phyloP scores from a whole-genome alignment of 257 asterid species.

The Anisodus acutangulus region DNA sequence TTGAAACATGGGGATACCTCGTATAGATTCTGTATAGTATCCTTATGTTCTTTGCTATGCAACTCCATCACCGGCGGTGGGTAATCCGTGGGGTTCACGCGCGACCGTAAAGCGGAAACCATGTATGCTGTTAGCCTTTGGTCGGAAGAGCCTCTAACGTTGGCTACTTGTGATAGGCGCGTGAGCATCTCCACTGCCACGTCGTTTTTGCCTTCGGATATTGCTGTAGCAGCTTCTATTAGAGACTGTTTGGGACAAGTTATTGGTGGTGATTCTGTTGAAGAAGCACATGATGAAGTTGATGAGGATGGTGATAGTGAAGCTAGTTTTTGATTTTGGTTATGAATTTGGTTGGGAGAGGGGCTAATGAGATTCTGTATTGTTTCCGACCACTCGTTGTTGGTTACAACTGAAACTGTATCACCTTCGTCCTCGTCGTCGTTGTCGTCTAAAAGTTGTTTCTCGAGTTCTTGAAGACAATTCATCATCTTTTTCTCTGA shows the following conservation, averaged over 20 bases:
- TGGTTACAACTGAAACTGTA: constrained; percentile 55
- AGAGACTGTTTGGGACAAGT: constrained; percentile 59
- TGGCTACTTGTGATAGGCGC: constrained; percentile 71
- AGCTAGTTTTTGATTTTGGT: constrained; percentile 39
- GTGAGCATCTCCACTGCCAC: constrained; percentile 68
- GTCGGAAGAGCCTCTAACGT: constrained; percentile 58
- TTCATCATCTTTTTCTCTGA: constrained; percentile 62
- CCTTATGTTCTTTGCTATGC: constrained; percentile 47
- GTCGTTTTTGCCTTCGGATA: constrained; percentile 64
- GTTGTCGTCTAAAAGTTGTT: constrained; percentile 69
- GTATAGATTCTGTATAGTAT: constrained; percentile 56
- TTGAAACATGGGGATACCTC: constrained; percentile 78
- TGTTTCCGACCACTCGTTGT: constrained; percentile 80
- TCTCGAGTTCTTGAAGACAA: constrained; percentile 71
- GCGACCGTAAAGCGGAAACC: constrained; percentile 52
- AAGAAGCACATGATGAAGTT: constrained; percentile 71
- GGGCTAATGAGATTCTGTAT: constrained; percentile 59
- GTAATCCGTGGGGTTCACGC: constrained; percentile 52
- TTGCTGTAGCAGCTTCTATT: constrained; percentile 60
- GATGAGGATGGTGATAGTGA: constrained; percentile 77
- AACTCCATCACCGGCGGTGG: constrained; percentile 50
- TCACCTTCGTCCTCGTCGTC: constrained; percentile 49
- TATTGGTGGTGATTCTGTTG: constrained; percentile 62
- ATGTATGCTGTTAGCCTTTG: constrained; percentile 61
- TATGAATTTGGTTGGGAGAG: constrained; percentile 27